Evolutionary conservation across 495 filamentous ascomycete genomes (phyloP).

Genomic region (Penicillium maclennaniae): DNA sequence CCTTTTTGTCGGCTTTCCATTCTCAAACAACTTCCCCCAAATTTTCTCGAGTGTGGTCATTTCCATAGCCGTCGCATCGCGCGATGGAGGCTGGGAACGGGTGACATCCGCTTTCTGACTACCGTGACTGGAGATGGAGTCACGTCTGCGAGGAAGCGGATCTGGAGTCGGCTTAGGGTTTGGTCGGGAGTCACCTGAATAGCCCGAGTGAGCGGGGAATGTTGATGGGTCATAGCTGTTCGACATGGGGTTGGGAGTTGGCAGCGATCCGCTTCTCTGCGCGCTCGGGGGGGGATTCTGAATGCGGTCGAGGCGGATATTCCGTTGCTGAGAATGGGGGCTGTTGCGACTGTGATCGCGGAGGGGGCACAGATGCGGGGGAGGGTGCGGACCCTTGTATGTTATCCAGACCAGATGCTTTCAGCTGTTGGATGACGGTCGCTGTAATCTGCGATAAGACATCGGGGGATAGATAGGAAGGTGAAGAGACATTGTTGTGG

Average conservation of each 20-base stretch:
- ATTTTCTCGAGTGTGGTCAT: constrained; percentile 62
- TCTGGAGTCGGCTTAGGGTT: constrained; percentile 21
- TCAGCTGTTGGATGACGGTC: constrained; percentile 52
- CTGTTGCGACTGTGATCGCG: constrained; percentile 30
- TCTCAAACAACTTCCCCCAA: constrained; percentile 76
- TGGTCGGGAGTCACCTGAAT: constrained; percentile 22
- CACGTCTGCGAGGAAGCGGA: constrained; percentile 20
- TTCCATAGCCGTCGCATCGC: constrained; percentile 47
- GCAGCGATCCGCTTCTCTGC: constrained; percentile 18
- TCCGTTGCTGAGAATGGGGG: constrained; percentile 28
- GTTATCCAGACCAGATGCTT: constrained; percentile 40
- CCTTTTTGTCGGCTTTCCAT: constrained; percentile 61
- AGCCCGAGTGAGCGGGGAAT: constrained; percentile 34
- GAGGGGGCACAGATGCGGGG: constrained; percentile 18
- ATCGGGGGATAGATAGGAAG: constrained; percentile 45
- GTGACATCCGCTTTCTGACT: constrained; percentile 28
- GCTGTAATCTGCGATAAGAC: constrained; percentile 50
- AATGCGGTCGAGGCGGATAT: constrained; percentile 26
- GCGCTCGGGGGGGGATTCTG: constrained; percentile 26
- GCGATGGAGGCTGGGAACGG: constrained; percentile 43
- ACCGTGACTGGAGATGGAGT: constrained; percentile 33
- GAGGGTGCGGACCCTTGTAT: constrained; percentile 18
- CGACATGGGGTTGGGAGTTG: constrained; percentile 17
- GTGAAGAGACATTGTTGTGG: constrained; percentile 26
- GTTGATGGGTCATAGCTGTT: constrained; percentile 37